Evolutionary conservation across 441 rosid species (phyloP), one percentile per base, ranked within the genome.

Genomic region (Syzygium syzygioides): DNA sequence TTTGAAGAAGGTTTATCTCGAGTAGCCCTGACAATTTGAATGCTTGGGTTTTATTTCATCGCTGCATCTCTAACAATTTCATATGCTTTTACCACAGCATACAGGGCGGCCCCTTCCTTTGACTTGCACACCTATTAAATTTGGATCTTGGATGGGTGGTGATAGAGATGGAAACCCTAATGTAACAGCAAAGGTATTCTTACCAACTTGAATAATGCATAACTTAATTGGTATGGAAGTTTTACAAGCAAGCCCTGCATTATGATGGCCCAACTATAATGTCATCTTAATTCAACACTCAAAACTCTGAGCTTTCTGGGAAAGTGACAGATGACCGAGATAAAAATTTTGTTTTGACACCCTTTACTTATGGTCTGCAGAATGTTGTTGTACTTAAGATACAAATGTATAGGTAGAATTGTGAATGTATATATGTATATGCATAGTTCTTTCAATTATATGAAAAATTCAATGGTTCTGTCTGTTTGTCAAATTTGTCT

Each of bases 61-160:
- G 89, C 32, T 20, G 71, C 48, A 85, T 89, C 79, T 89, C 34
- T 68, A 86, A 88, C 88, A 71, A 71, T 71, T 71, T 71, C 52
- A 20, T 37, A 37, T 37, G 50, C 50, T 71, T 19, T 71, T 68
- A 25, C 83, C 50, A 37, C 90, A 97, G 99, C 96, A 96, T 89
- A 95, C 99, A 37, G 99, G 99, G 89, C 94, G 93, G 90, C 93
- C 98, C 52, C 98, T 97, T 89, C 99, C 99, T 83, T 94, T 96
- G 89, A 97, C 97, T 91, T 95, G 98, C 94, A 95, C 99, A 9
- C 99, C 99, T 17, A 97, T 97, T 91, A 96, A 93, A 90, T 96
- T 97, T 90, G 99, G 99, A 54, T 96, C 99, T 89, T 96, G 99
- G 99, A 97, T 97, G 99, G 99, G 99, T 87, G 99, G 99, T 91